These are phyloP conservation scores for Hypoxylon lenormandii DNA, from an alignment of 495 filamentous ascomycete genomes.

Conservation along the genomic window DNA sequence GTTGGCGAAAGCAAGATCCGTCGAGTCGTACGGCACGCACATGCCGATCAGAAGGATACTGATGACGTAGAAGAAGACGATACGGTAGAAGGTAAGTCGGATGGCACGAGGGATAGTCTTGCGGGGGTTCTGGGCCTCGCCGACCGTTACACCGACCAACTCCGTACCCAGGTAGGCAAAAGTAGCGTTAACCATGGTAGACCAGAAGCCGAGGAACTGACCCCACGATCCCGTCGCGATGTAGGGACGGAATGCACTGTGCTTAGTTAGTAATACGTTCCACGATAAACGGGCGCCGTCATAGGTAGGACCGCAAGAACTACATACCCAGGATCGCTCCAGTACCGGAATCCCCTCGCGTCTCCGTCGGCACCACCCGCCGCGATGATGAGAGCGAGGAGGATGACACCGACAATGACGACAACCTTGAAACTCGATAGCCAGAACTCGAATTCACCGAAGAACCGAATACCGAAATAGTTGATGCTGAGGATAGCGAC, in stretches of 20 bases:
- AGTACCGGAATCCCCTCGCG: slow-evolving; percentile 80
- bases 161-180: slow-evolving; percentile 90
- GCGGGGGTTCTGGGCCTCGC: slow-evolving; percentile 82
- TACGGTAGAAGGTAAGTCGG: slow-evolving; percentile 77
- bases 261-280: slow-evolving; percentile 47
- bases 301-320: slow-evolving; percentile 61
- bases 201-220: slow-evolving; percentile 81
- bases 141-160: slow-evolving; percentile 81
- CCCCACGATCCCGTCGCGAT: slow-evolving; percentile 62
- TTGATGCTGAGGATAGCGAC: slow-evolving; percentile 72
- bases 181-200: slow-evolving; percentile 78
- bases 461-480: slow-evolving; percentile 73
- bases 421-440: slow-evolving; percentile 76
- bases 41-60: slow-evolving; percentile 79
- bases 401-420: slow-evolving; percentile 73
- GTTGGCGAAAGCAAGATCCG: slow-evolving; percentile 67
- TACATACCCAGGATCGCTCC: slow-evolving; percentile 74
- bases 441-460: slow-evolving; percentile 87
- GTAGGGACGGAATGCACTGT: slow-evolving; percentile 74
- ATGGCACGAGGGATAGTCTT: slow-evolving; percentile 79
- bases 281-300: slow-evolving; percentile 43
- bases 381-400: slow-evolving; percentile 76
- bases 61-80: slow-evolving; percentile 79
- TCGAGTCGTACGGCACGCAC: slow-evolving; percentile 70
- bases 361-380: slow-evolving; percentile 81